A percentile compares a stretch with the other conserved stretches of the same genome.
Evolutionary conservation across 495 filamentous ascomycete genomes (phyloP).

Genomic region (Aspergillus bridgeri): DNA sequence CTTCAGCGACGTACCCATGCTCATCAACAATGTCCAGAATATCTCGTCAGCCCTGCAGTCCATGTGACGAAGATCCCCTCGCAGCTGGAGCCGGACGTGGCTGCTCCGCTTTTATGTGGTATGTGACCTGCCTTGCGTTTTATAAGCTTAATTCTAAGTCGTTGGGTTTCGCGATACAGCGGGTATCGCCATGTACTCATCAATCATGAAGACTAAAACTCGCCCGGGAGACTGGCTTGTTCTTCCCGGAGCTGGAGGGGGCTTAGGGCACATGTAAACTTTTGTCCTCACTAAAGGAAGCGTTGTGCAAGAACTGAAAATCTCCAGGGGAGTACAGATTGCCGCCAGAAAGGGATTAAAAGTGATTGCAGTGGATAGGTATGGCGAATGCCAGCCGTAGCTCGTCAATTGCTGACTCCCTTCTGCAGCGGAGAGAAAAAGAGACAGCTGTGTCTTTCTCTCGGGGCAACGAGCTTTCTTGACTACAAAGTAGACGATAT

Average conservation of each 20-base stretch:
- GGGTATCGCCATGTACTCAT: conserved; percentile 48
- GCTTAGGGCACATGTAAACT: conserved; percentile 41
- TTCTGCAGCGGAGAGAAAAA: conserved; percentile 36
- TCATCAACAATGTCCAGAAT: conserved; percentile 24
- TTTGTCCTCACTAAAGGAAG: not conserved
- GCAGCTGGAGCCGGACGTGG: conserved; percentile 29
- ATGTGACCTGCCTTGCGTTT: conserved; percentile 2
- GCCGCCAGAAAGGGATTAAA: conserved; percentile 38
- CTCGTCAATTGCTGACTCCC: not conserved
- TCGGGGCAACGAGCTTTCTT: conserved; percentile 37
- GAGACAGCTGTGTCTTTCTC: conserved; percentile 35
- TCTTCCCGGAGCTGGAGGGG: conserved; percentile 42
- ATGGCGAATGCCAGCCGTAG: not conserved
- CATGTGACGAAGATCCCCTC: conserved; percentile 39
- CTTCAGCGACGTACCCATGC: not conserved
- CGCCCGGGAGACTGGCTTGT: conserved; percentile 40
- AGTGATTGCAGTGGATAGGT: conserved; percentile 46
- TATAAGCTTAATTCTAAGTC: not conserved
- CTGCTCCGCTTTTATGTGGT: conserved; percentile 43
- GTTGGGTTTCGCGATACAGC: conserved; percentile 12
- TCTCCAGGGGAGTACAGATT: conserved; percentile 40
- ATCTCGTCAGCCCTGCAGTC: conserved; percentile 38
- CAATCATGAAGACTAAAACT: conserved; percentile 42
- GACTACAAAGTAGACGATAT: conserved; percentile 41
- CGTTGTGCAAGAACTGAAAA: not conserved